phyloP scores from a whole-genome alignment of 2,329 filamentous ascomycete genomes.

The Orbilia brochopaga region DNA sequence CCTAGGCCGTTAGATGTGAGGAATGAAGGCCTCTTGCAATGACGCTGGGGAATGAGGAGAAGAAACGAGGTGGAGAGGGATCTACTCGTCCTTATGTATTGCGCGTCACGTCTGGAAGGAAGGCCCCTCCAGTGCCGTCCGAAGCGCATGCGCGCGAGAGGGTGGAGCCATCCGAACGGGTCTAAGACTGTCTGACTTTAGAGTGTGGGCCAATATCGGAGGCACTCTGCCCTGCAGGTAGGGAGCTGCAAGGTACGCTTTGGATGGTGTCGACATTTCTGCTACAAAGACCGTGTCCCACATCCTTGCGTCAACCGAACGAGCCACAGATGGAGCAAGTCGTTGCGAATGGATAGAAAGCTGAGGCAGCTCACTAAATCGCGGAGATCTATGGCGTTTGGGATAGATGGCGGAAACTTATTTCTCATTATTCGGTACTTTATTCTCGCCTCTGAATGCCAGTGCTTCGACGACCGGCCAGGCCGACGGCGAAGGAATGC shows the following conservation, averaged over 20 bases:
- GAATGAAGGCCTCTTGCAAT: conserved; percentile 37
- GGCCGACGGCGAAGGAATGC: neutral
- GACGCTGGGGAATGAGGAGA: conserved; percentile 30
- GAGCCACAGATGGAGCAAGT: conserved; percentile 40
- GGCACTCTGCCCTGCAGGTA: conserved; percentile 33
- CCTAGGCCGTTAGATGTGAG: conserved; percentile 14
- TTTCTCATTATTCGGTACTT: conserved; percentile 12
- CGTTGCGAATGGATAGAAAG: conserved; percentile 28
- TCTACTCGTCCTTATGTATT: conserved; percentile 46
- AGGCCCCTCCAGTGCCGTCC: neutral
- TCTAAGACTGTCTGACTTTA: conserved; percentile 22
- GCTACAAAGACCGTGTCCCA: conserved; percentile 31
- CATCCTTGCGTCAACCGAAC: conserved; percentile 27
- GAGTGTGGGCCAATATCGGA: conserved; percentile 32
- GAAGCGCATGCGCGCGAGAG: neutral
- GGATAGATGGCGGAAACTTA: conserved; percentile 27
- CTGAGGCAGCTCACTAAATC: conserved; percentile 13
- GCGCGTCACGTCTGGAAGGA: neutral
- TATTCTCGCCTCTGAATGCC: conserved; percentile 20
- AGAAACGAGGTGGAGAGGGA: conserved; percentile 35
- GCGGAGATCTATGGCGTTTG: conserved; percentile 44
- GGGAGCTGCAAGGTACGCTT: conserved; percentile 35
- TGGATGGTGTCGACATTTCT: conserved; percentile 49
- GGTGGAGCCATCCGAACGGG: conserved; percentile 18
- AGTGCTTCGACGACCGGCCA: conserved; percentile 11